Conservation (phyloP, 306 rosid species). For the Acmispon strigosus region DNA sequence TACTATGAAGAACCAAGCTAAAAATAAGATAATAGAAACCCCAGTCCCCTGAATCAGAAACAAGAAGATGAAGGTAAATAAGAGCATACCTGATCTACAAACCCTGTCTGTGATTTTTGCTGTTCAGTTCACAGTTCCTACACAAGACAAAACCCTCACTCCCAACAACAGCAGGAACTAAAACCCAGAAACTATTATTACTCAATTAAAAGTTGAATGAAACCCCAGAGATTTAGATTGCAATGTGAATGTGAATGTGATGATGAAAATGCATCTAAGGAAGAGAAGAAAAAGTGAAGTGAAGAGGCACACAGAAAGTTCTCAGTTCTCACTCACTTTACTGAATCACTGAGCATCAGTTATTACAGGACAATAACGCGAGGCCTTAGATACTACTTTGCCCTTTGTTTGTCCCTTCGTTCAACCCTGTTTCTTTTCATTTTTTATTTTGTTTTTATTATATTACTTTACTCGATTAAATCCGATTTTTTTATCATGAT, state of each 20-base stretch:
- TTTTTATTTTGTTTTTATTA: not conserved
- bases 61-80: not conserved
- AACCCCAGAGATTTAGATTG: not conserved
- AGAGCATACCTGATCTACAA: slow-evolving; percentile 18
- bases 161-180: not conserved
- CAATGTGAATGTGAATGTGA: slow-evolving; percentile 9
- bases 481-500: not conserved
- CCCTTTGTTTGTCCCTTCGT: not conserved
- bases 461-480: not conserved
- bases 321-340: not conserved
- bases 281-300: too few relatives aligned
- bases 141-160: not conserved
- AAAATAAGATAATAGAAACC: not conserved
- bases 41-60: not conserved
- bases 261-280: not conserved
- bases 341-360: slow-evolving; percentile 12
- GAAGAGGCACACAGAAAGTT: not conserved
- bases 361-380: not conserved
- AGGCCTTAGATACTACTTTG: not conserved
- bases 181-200: not conserved
- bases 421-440: not conserved
- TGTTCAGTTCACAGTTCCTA: not conserved
- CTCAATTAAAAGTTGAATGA: not conserved
- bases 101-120: not conserved
- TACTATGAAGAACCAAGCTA: not conserved